phyloP scores from a whole-genome alignment of 352 stramenopile species.

The Phytophthora pseudosyringae region DNA sequence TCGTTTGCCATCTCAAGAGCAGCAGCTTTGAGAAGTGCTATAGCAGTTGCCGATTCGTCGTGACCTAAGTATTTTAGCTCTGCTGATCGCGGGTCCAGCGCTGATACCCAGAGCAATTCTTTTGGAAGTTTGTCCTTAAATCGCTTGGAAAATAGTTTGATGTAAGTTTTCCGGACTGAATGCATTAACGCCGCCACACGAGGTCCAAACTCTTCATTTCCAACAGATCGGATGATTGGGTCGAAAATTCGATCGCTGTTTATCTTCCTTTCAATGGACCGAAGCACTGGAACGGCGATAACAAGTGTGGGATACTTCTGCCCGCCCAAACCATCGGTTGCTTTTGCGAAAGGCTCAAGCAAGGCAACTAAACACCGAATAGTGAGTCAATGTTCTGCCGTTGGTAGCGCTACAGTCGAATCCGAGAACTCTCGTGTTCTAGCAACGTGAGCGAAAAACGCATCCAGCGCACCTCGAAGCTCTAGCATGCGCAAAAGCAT shows the following conservation, averaged over 20 bases:
- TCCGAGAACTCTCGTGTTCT: neutral
- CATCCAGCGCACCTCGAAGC: neutral
- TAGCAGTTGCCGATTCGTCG: too few relatives aligned
- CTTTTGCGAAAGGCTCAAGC: constrained; percentile 5
- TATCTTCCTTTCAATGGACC: too few relatives aligned
- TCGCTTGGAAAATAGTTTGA: neutral
- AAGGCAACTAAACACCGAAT: neutral
- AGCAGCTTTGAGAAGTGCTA: too few relatives aligned
- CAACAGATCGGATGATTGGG: neutral
- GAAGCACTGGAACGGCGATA: neutral
- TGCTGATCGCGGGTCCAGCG: neutral
- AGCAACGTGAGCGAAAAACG: constrained; percentile 2
- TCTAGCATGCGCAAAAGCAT: constrained; percentile 6
- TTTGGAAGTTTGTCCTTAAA: neutral
- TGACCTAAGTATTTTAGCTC: too few relatives aligned
- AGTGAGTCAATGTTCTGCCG: constrained; percentile 7
- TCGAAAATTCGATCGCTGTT: constrained; percentile 7
- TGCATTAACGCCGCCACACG: constrained; percentile 2
- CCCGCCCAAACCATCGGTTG: neutral
- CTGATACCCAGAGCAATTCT: constrained; percentile 5
- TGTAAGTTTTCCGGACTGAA: neutral
- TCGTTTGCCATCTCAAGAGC: too few relatives aligned
- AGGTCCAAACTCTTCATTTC: neutral
- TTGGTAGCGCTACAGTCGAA: neutral
- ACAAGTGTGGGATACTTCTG: constrained; percentile 7